These are phyloP conservation scores for Chaetomium strumarium DNA, from an alignment of 2,329 filamentous ascomycete species.

Conservation along the genomic window DNA sequence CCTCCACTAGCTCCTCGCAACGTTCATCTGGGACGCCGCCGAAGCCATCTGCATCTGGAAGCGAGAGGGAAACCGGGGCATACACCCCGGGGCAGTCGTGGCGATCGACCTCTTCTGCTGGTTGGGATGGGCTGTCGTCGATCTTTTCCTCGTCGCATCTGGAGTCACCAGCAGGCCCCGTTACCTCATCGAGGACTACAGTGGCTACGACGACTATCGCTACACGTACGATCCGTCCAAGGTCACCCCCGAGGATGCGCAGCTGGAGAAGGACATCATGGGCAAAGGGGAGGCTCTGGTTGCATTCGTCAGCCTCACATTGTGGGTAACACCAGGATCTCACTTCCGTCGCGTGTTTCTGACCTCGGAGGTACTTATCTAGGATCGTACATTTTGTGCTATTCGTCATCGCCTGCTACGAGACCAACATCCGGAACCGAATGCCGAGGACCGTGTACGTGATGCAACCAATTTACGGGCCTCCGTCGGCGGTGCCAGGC, in stretches of 20 bases:
- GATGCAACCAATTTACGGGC: constrained; percentile 4
- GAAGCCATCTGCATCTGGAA: constrained; percentile 11
- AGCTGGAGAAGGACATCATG: not conserved
- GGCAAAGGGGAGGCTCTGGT: constrained; percentile 5
- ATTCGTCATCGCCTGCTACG: constrained; percentile 18
- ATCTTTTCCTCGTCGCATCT: not conserved
- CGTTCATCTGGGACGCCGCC: constrained; percentile 9
- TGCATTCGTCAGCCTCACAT: not conserved
- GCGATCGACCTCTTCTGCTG: constrained; percentile 16
- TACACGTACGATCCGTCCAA: not conserved
- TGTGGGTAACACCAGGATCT: not conserved
- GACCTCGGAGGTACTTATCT: not conserved
- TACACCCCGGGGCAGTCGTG: constrained; percentile 28
- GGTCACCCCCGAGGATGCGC: not conserved
- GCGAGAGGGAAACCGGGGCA: constrained; percentile 18
- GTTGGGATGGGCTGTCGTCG: constrained; percentile 1
- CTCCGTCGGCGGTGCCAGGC: not conserved
- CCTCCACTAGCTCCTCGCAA: not conserved
- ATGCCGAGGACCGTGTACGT: constrained; percentile 7
- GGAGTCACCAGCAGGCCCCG: not conserved
- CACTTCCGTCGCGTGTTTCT: not conserved
- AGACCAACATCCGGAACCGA: constrained; percentile 15
- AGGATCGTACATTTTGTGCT: constrained; percentile 11
- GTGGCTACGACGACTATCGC: not conserved
- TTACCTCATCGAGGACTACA: not conserved